Evolutionary conservation across 192 early-diverging fungal species (phyloP), one percentile per base, ranked within the genome.

Genomic region (Coemansia reversa): DNA sequence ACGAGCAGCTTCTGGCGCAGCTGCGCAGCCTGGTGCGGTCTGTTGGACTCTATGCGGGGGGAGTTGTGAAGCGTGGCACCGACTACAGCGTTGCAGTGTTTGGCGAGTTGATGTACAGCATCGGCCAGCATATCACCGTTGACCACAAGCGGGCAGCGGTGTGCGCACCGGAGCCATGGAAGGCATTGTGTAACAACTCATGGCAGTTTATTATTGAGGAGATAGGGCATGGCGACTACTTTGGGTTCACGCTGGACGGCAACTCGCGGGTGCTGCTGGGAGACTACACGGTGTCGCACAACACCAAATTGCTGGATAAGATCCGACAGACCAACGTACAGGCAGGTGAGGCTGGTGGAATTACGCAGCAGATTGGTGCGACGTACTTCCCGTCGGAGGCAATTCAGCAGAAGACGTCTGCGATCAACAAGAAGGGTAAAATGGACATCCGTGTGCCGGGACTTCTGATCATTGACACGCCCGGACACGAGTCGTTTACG

Each of bases 291-390:
- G 74, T 85, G 29, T 75, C 76, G 59, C 84, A 85, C 66, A 93
- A 94, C 75, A 99, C 97, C 29, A 98, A 97, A 83, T 79, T 99
- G 25, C 84, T 99, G 45, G 97, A 99, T 84, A 97, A 97, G 87
- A 95, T 99, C 80, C 88, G 97, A 51, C 95, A 98, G 76, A 99
- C 97, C 27, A 97, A 97, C 83, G 97, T 99, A 18, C 96, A 98
- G 82, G 97, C 92, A 61, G 95, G 95, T 60, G 97, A 99, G 87
- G 97, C 97, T 32, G 97, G 97, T 69, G 97, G 97, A 79, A 99
- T 99, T 75, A 99, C 97, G 11, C 97, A 99, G 79, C 97, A 99
- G 73, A 99, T 99, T 63, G 97, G 97, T 79, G 97, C 97, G 16
- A 97, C 96, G 25, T 99, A 92, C 83, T 97, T 99, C 88, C 97